Percentiles rank a stretch among this genome's conserved stretches.
Evolutionary conservation across 2,329 filamentous ascomycete species (phyloP).

Genomic region (Venturia nashicola): DNA sequence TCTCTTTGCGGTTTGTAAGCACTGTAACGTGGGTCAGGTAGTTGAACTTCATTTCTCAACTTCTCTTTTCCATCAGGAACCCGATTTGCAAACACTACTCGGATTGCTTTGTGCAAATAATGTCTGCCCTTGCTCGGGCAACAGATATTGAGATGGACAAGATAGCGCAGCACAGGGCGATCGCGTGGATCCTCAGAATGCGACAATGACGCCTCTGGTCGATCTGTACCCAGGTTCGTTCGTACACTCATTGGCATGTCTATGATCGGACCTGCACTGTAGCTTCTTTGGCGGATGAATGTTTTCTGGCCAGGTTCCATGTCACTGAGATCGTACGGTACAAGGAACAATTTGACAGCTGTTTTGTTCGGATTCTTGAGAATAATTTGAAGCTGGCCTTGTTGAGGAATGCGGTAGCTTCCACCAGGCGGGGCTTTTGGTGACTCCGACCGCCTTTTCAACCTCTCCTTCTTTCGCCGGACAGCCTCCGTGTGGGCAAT

Average conservation of each 20-base stretch:
- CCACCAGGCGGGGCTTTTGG: slow-evolving; percentile 66
- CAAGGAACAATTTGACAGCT: slow-evolving; percentile 86
- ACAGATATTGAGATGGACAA: slow-evolving; percentile 89
- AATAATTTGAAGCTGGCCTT: slow-evolving; percentile 90
- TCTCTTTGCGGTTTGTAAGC: slow-evolving; percentile 56
- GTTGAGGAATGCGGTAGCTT: slow-evolving; percentile 85
- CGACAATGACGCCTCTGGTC: slow-evolving; percentile 39
- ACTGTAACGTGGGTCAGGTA: slow-evolving; percentile 77
- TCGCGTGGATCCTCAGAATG: slow-evolving; percentile 39
- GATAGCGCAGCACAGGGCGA: slow-evolving; percentile 71
- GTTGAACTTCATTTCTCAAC: slow-evolving; percentile 76
- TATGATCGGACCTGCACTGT: slow-evolving; percentile 75
- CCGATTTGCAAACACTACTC: slow-evolving; percentile 92
- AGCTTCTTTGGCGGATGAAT: slow-evolving; percentile 87
- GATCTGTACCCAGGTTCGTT: slow-evolving; percentile 38
- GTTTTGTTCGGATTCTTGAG: slow-evolving; percentile 99
- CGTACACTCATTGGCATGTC: slow-evolving; percentile 47
- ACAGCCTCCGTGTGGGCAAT: background rate
- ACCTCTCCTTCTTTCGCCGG: slow-evolving; percentile 39
- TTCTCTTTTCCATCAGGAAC: slow-evolving; percentile 93
- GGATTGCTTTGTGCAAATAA: slow-evolving; percentile 82
- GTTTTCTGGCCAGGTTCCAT: slow-evolving; percentile 95
- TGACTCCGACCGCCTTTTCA: slow-evolving; percentile 37
- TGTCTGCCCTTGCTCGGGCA: slow-evolving; percentile 71
- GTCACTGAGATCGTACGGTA: slow-evolving; percentile 82